Conservation (phyloP, 139 green algal species). For the Chlamydomonas sp. region DNA sequence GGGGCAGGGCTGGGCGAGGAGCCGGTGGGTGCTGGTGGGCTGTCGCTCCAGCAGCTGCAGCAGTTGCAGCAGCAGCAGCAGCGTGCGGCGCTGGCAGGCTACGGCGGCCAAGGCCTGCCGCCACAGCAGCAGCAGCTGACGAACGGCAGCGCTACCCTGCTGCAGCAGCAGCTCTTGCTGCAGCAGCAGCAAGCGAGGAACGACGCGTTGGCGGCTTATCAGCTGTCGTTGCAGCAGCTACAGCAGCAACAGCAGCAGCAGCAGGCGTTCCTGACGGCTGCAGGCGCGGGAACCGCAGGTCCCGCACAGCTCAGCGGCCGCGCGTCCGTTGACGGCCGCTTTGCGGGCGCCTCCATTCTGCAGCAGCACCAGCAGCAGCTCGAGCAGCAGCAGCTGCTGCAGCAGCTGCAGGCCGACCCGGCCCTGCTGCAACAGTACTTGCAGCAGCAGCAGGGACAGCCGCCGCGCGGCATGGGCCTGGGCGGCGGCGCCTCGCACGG, state of each 20-base stretch:
- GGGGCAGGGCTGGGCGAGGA: too few species aligned
- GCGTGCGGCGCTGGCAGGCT: too few species aligned
- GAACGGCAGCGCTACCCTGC: background rate
- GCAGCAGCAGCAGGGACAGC: background rate
- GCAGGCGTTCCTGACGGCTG: background rate
- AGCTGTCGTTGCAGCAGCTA: conserved; percentile 1
- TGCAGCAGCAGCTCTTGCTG: background rate
- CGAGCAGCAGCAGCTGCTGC: background rate
- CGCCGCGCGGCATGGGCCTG: background rate
- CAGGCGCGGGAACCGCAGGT: too few species aligned
- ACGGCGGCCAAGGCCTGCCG: background rate
- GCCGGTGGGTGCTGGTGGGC: too few species aligned
- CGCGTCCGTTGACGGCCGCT: background rate
- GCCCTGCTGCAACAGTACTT: background rate
- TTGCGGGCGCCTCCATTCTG: background rate
- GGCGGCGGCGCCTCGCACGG: too few species aligned
- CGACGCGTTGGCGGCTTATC: too few species aligned
- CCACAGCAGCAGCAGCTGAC: background rate
- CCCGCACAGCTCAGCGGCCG: too few species aligned
- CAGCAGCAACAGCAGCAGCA: background rate
- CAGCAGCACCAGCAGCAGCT: conserved; percentile 6
- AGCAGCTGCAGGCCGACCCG: background rate
- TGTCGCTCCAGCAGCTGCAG: too few species aligned
- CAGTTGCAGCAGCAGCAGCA: background rate
- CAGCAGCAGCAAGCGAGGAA: conserved; percentile 6